Conservation (phyloP, 768 basidiomycete genomes). For the Suillus occidentalis region DNA sequence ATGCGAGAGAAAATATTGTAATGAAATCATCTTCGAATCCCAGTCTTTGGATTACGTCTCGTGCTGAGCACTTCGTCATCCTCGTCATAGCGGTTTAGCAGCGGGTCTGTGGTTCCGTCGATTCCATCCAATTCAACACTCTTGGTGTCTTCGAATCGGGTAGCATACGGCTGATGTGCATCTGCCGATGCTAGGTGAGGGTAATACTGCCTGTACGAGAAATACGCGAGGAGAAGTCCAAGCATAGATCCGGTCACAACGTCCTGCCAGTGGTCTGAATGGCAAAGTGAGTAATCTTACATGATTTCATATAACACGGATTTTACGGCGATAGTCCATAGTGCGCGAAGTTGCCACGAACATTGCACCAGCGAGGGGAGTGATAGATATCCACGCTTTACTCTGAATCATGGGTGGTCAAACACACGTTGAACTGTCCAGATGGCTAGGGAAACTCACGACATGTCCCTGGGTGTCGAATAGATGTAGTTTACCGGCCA, state of each 20-base stretch:
- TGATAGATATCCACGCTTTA: constrained; percentile 81
- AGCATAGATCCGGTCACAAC: constrained; percentile 76
- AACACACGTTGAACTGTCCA: not conserved
- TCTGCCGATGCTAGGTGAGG: constrained; percentile 56
- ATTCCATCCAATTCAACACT: not conserved
- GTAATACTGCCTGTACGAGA: constrained; percentile 83
- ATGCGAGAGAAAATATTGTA: not conserved
- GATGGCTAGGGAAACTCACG: constrained; percentile 36
- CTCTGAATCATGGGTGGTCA: constrained; percentile 31
- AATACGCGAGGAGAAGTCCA: constrained; percentile 70
- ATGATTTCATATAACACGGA: not conserved
- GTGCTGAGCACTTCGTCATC: constrained; percentile 3
- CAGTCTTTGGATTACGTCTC: not conserved
- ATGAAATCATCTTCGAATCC: not conserved
- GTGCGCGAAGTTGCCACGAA: constrained; percentile 82
- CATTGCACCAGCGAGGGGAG: constrained; percentile 73
- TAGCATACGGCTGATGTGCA: constrained; percentile 68
- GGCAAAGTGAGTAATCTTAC: constrained; percentile 1
- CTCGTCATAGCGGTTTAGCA: not conserved
- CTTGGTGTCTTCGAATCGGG: constrained; percentile 49
- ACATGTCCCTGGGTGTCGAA: constrained; percentile 80
- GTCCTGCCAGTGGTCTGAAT: constrained; percentile 87
- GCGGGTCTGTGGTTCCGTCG: not conserved
- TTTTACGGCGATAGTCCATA: constrained; percentile 86
- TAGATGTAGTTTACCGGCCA: constrained; percentile 87